phyloP scores from a whole-genome alignment of 306 rosid genomes.

The Castanea crenata region DNA sequence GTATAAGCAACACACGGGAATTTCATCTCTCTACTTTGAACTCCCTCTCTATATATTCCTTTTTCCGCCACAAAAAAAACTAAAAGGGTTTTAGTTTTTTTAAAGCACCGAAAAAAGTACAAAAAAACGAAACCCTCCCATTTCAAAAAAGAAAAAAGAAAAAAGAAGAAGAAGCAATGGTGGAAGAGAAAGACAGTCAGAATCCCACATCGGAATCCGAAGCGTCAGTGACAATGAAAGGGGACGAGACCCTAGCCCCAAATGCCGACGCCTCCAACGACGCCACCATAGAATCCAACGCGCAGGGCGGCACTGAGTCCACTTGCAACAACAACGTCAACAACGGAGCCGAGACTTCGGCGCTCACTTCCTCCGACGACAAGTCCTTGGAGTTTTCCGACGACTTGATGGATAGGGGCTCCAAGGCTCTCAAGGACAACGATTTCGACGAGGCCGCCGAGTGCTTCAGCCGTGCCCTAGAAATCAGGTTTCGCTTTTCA shows the following conservation, averaged over 20 bases:
- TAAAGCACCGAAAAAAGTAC: constrained; percentile 8
- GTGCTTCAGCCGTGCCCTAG: constrained; percentile 89
- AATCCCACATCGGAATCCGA: constrained; percentile 37
- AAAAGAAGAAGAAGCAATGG: constrained; percentile 41
- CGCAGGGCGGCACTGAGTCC: constrained; percentile 40
- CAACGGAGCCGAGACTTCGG: constrained; percentile 37
- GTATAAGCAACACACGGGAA: neutral
- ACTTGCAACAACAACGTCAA: constrained; percentile 33
- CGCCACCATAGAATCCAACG: constrained; percentile 35
- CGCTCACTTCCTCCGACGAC: constrained; percentile 34
- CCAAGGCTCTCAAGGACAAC: constrained; percentile 57
- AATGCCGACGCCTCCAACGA: constrained; percentile 42
- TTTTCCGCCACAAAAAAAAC: constrained; percentile 40
- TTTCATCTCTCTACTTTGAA: no score
- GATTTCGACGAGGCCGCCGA: constrained; percentile 80
- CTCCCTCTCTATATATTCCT: no score
- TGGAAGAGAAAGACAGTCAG: constrained; percentile 34
- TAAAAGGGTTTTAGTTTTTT: neutral
- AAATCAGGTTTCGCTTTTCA: constrained; percentile 65
- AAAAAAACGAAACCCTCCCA: constrained; percentile 26
- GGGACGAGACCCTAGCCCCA: constrained; percentile 34
- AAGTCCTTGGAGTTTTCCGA: constrained; percentile 53
- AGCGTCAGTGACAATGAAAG: constrained; percentile 34
- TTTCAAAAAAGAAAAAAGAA: neutral
- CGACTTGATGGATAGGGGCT: constrained; percentile 69